Conservation (phyloP, 768 basidiomycete species). For the Cubamyces sp. region DNA sequence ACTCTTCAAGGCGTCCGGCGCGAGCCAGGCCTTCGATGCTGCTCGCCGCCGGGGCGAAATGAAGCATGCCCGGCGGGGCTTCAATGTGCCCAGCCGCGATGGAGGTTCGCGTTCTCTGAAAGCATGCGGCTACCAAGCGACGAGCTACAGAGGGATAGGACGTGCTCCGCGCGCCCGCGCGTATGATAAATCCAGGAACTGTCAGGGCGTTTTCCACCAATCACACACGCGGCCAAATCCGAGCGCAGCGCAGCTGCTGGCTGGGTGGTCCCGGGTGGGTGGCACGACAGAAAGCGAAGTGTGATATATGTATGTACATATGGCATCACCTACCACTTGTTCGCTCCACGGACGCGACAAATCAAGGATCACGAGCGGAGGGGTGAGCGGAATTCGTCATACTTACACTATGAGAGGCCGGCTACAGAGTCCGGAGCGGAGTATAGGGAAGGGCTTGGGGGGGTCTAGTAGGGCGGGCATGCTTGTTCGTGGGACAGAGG, state of each 20-base stretch:
- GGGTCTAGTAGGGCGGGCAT: not conserved
- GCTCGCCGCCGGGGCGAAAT: slow-evolving; percentile 10
- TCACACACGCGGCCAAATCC: slow-evolving; percentile 17
- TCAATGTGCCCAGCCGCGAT: slow-evolving; percentile 15
- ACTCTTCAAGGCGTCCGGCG: slow-evolving; percentile 15
- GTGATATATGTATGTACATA: slow-evolving; percentile 21
- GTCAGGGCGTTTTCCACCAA: slow-evolving; percentile 6
- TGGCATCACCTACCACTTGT: slow-evolving; percentile 12
- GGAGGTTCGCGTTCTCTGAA: slow-evolving; percentile 25
- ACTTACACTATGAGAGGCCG: not conserved
- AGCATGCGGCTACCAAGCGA: slow-evolving; percentile 25
- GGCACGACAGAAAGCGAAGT: not conserved
- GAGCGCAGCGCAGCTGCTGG: slow-evolving; percentile 2
- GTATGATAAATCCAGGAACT: slow-evolving; percentile 16
- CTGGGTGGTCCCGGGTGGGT: not conserved
- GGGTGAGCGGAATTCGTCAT: not conserved
- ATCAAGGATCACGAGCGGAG: not conserved
- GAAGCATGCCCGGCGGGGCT: slow-evolving; percentile 12
- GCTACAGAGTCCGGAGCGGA: not conserved
- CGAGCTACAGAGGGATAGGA: slow-evolving; percentile 11
- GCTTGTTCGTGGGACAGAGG: slow-evolving; percentile 1
- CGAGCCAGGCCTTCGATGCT: slow-evolving; percentile 18
- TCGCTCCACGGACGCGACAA: slow-evolving; percentile 2
- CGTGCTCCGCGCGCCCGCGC: slow-evolving; percentile 11
- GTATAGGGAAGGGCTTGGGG: not conserved